Conservation (phyloP, 2,329 filamentous ascomycete species). For the Tolypocladium pustulatum region DNA sequence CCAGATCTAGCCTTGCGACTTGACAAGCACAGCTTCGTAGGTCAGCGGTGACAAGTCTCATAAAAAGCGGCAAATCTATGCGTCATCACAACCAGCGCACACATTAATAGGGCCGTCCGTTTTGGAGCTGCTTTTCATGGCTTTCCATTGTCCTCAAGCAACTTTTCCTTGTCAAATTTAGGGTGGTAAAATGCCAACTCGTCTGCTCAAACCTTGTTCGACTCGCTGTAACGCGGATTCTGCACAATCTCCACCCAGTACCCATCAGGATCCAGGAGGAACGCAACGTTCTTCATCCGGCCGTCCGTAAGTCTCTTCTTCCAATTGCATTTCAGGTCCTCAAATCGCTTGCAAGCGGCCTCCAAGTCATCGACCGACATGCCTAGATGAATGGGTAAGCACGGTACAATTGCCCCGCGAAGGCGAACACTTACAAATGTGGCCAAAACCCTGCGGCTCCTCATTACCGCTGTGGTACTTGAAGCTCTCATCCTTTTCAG, state of each 20-base stretch:
- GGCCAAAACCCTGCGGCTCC: constrained; percentile 86
- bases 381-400: constrained; percentile 31
- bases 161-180: neutral
- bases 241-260: constrained; percentile 79
- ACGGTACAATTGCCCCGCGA: neutral
- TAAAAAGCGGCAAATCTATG: neutral
- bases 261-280: constrained; percentile 76
- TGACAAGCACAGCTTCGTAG: neutral
- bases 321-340: constrained; percentile 72
- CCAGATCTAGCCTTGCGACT: neutral
- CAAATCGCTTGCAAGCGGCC: constrained; percentile 77
- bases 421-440: constrained; percentile 58
- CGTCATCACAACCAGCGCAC: neutral
- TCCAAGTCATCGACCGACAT: constrained; percentile 82
- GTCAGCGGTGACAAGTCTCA: neutral
- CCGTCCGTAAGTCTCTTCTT: constrained; percentile 94
- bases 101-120: neutral
- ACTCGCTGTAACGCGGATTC: constrained; percentile 56
- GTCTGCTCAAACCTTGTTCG: constrained; percentile 17
- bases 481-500: constrained; percentile 76
- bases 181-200: neutral
- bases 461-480: constrained; percentile 89
- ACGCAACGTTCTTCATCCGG: constrained; percentile 87
- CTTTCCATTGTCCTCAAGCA: neutral
- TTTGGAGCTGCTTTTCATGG: neutral